Evolutionary conservation across 805 yeast species (phyloP), one percentile per base, ranked within the genome.

Genomic region (Myxozyma lipomycoides): DNA sequence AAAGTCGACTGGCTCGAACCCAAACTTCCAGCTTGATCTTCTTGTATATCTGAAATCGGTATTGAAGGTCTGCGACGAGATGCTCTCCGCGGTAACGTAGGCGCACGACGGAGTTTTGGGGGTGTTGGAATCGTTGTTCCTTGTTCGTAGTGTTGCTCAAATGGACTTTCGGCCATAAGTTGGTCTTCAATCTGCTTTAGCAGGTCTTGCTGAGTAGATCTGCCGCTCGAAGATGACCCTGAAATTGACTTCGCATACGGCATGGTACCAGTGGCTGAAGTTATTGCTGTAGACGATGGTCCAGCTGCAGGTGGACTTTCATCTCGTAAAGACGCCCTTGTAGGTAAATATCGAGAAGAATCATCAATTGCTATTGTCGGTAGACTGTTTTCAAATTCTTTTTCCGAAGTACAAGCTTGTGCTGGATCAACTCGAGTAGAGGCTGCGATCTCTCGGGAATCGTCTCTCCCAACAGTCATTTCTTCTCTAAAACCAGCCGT

Each of bases 151-250:
- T 10, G 19, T 10, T 28, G 12, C 12, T 12, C 55, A 25, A 50
- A 43, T 15, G 58, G 52, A 18, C 32, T 42, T 19, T 53, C 58
- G 22, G 34, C 42, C 54, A 53, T 43, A 18, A 53, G 41, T 18
- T 53, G 51, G 38, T 45, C 38, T 26, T 53, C 58, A 24, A 53
- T 53, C 34, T 45, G 52, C 24, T 46, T 49, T 21, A 53, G 32
- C n/a, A 53, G 43, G 5, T 53, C 58, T 12, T 36, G 48, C n/a
- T 35, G 38, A 35, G n/a, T 21, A 12, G 32, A 28, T 12, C 12
- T 9, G 7, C 32, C 32, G 32, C 12, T 28, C 12, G 12, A 7
- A 28, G 32, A 28, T 9, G 32, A 28, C 32, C 7, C 7, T 12
- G 32, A 28, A 7, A 28, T 12, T 7, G 32, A 9, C 32, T 7